These are phyloP conservation scores for Ceratobasidium sp. DNA, from an alignment of 1,284 basidiomycete species.

Conservation along the genomic window DNA sequence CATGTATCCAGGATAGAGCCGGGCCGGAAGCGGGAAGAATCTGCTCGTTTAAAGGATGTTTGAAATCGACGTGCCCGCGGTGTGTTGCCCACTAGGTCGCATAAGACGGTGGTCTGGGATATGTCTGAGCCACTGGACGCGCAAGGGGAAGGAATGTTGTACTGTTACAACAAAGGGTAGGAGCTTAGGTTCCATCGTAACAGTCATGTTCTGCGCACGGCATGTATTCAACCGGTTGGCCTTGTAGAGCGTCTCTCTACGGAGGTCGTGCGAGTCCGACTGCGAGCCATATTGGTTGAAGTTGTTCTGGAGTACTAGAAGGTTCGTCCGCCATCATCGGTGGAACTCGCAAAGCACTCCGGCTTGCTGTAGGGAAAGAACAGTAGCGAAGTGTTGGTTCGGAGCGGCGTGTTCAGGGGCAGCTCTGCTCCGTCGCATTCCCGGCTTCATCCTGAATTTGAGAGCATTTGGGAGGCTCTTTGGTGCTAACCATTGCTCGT, in stretches of 20 bases:
- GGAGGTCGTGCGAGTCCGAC: background rate
- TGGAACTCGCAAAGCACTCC: too few relatives aligned
- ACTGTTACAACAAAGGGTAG: background rate
- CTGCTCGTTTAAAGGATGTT: background rate
- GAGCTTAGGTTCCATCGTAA: slow-evolving; percentile 2
- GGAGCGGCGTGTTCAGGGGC: background rate
- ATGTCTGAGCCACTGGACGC: background rate
- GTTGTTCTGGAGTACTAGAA: background rate
- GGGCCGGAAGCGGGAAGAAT: background rate
- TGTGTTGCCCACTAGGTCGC: background rate
- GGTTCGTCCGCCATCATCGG: too few relatives aligned
- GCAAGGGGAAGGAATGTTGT: background rate
- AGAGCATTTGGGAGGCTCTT: background rate
- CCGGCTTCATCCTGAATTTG: background rate
- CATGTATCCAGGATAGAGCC: slow-evolving; percentile 5
- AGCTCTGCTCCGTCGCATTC: background rate
- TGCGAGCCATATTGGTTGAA: background rate
- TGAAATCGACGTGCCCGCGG: background rate
- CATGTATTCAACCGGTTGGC: slow-evolving; percentile 22
- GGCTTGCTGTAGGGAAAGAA: slow-evolving; percentile 5
- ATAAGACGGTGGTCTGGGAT: background rate
- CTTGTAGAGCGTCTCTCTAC: background rate
- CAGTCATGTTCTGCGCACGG: slow-evolving; percentile 5
- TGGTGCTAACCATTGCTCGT: background rate
- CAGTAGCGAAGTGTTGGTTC: slow-evolving; percentile 6